Conservation (phyloP, 2,329 filamentous ascomycete genomes). For the Zymoseptoria pseudotritici region DNA sequence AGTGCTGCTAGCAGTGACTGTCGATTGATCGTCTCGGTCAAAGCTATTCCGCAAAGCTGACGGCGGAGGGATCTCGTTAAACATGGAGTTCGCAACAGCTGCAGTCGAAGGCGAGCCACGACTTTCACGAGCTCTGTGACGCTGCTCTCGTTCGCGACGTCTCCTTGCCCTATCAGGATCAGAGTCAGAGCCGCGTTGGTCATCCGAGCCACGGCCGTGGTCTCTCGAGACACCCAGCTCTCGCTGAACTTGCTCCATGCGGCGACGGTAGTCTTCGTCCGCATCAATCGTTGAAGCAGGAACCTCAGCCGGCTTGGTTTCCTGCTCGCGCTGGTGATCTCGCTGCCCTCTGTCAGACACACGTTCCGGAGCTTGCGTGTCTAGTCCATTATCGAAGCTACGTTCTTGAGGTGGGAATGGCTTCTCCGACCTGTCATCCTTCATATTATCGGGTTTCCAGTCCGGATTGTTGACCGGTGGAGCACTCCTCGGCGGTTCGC, state of each 20-base stretch:
- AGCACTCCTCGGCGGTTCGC: slow-evolving; percentile 18
- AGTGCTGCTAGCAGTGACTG: slow-evolving; percentile 4
- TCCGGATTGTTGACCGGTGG: slow-evolving; percentile 9
- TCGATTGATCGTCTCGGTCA: slow-evolving; percentile 17
- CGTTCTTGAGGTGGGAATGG: slow-evolving; percentile 3
- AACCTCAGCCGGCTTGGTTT: slow-evolving; percentile 11
- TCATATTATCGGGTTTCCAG: slow-evolving; percentile 8
- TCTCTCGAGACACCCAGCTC: slow-evolving; percentile 31
- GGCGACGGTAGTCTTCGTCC: slow-evolving; percentile 45
- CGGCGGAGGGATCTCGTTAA: slow-evolving; percentile 11
- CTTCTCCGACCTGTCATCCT: neutral
- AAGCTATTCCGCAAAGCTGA: slow-evolving; percentile 18
- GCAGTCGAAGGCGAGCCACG: slow-evolving; percentile 8
- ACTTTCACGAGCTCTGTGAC: slow-evolving; percentile 22
- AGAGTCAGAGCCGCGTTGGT: slow-evolving; percentile 18
- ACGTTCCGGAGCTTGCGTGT: slow-evolving; percentile 3
- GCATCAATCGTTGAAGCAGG: slow-evolving; percentile 34
- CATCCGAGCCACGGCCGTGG: slow-evolving; percentile 17
- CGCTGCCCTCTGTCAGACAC: slow-evolving; percentile 4
- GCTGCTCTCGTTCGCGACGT: slow-evolving; percentile 26
- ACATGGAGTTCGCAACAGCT: slow-evolving; percentile 3
- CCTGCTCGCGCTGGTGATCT: slow-evolving; percentile 13
- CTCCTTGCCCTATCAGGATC: slow-evolving; percentile 28
- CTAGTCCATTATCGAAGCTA: slow-evolving; percentile 2
- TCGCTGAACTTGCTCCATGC: slow-evolving; percentile 40